Percentiles rank a stretch among this genome's conserved stretches.
phyloP scores from a whole-genome alignment of 768 basidiomycete species.

The Lactarius quietus region DNA sequence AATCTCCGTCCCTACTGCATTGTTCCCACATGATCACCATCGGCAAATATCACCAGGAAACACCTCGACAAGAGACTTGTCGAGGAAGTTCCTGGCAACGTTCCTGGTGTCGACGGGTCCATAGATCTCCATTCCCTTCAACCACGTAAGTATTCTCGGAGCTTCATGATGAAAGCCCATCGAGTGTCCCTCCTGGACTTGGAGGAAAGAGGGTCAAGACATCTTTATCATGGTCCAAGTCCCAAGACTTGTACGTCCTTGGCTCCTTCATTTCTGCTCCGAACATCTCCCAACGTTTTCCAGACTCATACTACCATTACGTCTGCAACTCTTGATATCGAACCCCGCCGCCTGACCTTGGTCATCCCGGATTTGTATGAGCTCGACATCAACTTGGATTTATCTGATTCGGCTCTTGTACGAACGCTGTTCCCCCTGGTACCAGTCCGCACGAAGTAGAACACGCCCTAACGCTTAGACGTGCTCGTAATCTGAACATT shows the following conservation, averaged over 20 bases:
- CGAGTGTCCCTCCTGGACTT: conserved; percentile 49
- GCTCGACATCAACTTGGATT: conserved; percentile 57
- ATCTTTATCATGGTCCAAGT: conserved; percentile 51
- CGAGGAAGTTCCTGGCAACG: conserved; percentile 37
- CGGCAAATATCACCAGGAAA: conserved; percentile 17
- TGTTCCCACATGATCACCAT: conserved; percentile 34
- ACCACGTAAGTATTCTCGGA: neutral
- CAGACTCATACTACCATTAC: conserved; percentile 49
- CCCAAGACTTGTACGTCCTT: conserved; percentile 53
- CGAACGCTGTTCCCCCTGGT: conserved; percentile 25
- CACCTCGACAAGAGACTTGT: conserved; percentile 42
- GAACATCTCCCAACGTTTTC: neutral
- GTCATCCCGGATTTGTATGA: conserved; percentile 44
- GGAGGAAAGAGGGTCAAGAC: conserved; percentile 41
- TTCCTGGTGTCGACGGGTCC: conserved; percentile 42
- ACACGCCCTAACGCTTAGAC: conserved; percentile 50
- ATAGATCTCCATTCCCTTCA: conserved; percentile 33
- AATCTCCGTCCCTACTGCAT: conserved; percentile 49
- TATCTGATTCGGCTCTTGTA: conserved; percentile 53
- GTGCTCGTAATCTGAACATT: conserved; percentile 55
- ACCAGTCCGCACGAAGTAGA: conserved; percentile 27
- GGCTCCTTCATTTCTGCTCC: neutral
- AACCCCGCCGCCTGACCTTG: conserved; percentile 54
- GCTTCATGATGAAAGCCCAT: neutral
- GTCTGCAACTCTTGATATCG: conserved; percentile 59